A percentile compares a stretch with the other conserved stretches of the same genome.
Evolutionary conservation across 129 eudicot genomes (phyloP).

Genomic region (Pittosporum tobira): DNA sequence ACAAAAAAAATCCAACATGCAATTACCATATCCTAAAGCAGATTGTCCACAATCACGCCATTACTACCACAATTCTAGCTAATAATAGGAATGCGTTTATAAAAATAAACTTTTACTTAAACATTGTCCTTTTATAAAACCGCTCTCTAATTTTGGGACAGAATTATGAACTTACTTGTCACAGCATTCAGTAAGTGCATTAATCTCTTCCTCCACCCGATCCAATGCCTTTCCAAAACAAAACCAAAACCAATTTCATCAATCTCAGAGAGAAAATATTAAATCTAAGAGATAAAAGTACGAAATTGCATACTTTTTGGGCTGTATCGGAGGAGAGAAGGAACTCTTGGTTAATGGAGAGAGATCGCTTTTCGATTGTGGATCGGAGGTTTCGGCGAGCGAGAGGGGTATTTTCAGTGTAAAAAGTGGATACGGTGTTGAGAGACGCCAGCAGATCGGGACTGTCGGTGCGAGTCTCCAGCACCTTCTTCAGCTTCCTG

Average conservation of each 20-base stretch:
- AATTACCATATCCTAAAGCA: too few species aligned
- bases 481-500: slow-evolving; percentile 90
- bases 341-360: slow-evolving; percentile 69
- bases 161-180: slow-evolving; percentile 46
- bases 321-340: slow-evolving; percentile 64
- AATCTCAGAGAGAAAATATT: slow-evolving; percentile 1
- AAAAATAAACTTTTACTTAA: too few species aligned
- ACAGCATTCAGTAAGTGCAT: slow-evolving; percentile 76
- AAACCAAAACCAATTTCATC: slow-evolving; percentile 5
- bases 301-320: slow-evolving; percentile 40
- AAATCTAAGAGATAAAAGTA: background rate
- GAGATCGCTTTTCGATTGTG: slow-evolving; percentile 76
- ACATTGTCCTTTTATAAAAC: too few species aligned
- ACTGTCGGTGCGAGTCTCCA: slow-evolving; percentile 76
- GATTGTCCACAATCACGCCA: too few species aligned
- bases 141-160: too few species aligned
- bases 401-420: slow-evolving; percentile 58
- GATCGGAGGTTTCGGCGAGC: slow-evolving; percentile 97
- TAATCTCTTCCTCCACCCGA: slow-evolving; percentile 90
- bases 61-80: too few species aligned
- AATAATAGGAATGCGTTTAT: too few species aligned
- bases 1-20: too few species aligned
- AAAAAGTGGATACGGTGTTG: slow-evolving; percentile 74
- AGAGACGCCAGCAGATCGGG: slow-evolving; percentile 84
- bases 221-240: slow-evolving; percentile 63